phyloP scores from a whole-genome alignment of 2,329 filamentous ascomycete genomes.

The Celoporthe dispersa region DNA sequence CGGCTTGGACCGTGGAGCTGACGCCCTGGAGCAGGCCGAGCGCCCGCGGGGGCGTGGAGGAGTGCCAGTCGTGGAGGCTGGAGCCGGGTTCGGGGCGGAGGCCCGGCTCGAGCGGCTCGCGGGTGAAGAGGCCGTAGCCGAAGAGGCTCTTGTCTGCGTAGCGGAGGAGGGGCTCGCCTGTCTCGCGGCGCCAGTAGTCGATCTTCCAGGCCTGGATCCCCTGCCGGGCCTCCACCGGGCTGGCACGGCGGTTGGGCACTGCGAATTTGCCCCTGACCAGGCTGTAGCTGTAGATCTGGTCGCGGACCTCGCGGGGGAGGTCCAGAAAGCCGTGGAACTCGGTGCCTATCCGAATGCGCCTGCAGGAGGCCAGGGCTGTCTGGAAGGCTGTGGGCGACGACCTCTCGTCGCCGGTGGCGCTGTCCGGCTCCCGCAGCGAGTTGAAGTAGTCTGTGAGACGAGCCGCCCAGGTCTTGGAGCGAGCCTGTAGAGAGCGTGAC shows the following conservation, averaged over 20 bases:
- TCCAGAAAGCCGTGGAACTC: slow-evolving; percentile 22
- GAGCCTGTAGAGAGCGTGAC: not conserved
- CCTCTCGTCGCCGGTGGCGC: not conserved
- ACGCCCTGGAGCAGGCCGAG: slow-evolving; percentile 23
- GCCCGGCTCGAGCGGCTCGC: not conserved
- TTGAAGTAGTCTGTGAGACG: not conserved
- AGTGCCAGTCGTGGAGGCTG: not conserved
- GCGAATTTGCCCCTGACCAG: slow-evolving; percentile 12
- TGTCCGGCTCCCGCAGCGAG: not conserved
- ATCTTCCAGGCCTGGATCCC: not conserved
- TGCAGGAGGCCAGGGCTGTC: not conserved
- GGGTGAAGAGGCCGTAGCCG: not conserved
- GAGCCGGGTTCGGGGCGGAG: not conserved
- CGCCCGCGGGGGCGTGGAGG: not conserved
- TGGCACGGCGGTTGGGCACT: slow-evolving; percentile 5
- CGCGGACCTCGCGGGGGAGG: slow-evolving; percentile 22
- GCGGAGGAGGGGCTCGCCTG: slow-evolving; percentile 2
- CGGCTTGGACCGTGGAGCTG: slow-evolving; percentile 8
- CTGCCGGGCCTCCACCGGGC: too few species aligned
- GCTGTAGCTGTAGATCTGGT: slow-evolving; percentile 11
- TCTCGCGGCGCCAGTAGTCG: not conserved
- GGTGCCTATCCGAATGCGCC: not conserved
- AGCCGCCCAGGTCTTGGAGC: slow-evolving; percentile 6
- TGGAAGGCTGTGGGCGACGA: not conserved
- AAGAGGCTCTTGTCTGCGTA: not conserved